Evolutionary conservation across 2,329 filamentous ascomycete species (phyloP).

Genomic region (Colletotrichum incanum): DNA sequence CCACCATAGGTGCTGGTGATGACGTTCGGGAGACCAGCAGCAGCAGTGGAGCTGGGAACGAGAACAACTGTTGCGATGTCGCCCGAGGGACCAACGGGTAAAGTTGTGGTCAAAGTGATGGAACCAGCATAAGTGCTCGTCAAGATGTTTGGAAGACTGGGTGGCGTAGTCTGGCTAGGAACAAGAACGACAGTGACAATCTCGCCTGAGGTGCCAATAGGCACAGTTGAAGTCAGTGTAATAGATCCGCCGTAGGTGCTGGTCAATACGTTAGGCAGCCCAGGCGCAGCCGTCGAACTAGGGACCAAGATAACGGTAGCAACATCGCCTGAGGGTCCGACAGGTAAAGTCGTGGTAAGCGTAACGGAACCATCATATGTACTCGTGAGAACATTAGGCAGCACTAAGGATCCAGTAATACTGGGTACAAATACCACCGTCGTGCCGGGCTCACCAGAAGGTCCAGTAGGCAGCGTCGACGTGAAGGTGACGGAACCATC

Average conservation of each 20-base stretch:
- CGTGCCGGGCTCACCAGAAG: background rate
- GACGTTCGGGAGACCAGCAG: conserved; percentile 2
- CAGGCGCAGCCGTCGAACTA: background rate
- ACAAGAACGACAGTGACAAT: background rate
- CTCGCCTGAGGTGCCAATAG: background rate
- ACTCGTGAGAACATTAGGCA: background rate
- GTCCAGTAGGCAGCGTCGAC: background rate
- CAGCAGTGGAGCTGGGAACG: background rate
- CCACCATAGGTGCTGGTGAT: conserved; percentile 29
- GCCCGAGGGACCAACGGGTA: background rate
- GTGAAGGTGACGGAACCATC: conserved; percentile 11
- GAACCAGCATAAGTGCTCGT: background rate
- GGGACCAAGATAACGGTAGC: background rate
- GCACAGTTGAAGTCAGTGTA: background rate
- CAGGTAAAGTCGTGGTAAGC: background rate
- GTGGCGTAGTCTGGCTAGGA: background rate
- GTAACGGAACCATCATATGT: conserved; percentile 8
- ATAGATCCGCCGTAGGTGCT: background rate
- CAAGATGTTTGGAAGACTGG: too few species aligned
- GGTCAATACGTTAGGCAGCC: background rate
- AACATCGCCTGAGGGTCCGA: background rate
- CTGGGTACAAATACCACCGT: conserved; percentile 24
- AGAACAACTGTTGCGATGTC: conserved; percentile 2
- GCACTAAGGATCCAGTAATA: too few species aligned
- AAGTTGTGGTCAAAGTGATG: background rate